Percentiles rank a stretch among this genome's conserved stretches.
Conservation (phyloP, 129 eudicot genomes). For the Erigeron canadensis region DNA sequence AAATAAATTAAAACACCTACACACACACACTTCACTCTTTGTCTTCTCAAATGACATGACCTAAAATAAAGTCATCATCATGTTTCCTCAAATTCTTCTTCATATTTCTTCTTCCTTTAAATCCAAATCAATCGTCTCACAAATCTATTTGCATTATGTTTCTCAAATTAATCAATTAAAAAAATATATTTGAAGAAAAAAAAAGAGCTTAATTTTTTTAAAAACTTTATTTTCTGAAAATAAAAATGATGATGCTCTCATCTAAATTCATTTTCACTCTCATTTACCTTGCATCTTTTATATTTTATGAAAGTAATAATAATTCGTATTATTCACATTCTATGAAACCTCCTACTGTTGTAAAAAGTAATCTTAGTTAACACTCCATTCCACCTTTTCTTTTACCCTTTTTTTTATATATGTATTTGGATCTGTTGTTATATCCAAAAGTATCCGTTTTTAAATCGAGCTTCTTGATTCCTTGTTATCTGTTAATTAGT, state of each 20-base stretch:
- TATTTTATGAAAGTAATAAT: no score
- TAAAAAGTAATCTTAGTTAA: constrained; percentile 86
- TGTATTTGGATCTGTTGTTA: no score
- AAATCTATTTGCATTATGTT: no score
- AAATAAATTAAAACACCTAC: neutral
- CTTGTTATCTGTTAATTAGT: no score
- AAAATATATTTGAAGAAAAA: no score
- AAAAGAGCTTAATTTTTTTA: neutral
- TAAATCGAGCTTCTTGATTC: no score
- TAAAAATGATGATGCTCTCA: constrained; percentile 61
- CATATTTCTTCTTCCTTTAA: neutral
- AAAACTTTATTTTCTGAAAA: neutral
- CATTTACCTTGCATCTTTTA: no score
- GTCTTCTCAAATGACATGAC: neutral
- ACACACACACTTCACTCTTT: neutral
- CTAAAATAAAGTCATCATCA: neutral
- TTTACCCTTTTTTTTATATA: neutral
- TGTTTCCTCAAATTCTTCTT: neutral
- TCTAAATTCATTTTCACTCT: constrained; percentile 31
- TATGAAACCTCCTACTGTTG: constrained; percentile 65
- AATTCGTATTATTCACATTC: constrained; percentile 62
- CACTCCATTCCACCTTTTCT: constrained; percentile 25
- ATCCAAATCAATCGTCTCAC: neutral
- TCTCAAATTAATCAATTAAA: no score
- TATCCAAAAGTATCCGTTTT: no score